Base-by-base conservation (phyloP, 2,329 filamentous ascomycete species). In the Fusarium haematococcum region DNA sequence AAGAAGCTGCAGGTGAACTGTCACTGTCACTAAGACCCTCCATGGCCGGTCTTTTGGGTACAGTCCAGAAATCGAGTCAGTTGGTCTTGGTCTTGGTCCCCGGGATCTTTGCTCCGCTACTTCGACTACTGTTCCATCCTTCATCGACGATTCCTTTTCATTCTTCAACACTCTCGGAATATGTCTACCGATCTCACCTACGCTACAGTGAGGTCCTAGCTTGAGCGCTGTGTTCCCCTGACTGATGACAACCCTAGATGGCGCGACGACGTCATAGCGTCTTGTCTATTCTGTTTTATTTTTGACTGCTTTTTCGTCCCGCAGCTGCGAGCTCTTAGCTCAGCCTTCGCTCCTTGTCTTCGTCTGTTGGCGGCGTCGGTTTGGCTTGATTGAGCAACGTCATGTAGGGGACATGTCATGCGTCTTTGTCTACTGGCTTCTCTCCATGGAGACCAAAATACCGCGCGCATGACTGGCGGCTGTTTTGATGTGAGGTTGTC, bases 201-300 rank as follows among this genome's bases (percentile, higher is more conserved):
- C 43, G 14, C 23, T 50, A 25, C 20, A 48, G 43, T 16, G 27
- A 52, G 48, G 48, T 52, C 48, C 54, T 23, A 59, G 54, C 54
- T 48, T 37, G 20, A 18, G 16, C 23, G 48, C 39, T 6, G 39
- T 35, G 11, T 32, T 56, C 33, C 25, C 63, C 52, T 41, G 27
- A 23, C 37, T 9, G 16, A 11, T 37, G 32, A 32, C 23, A 25
- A 7, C 33, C 39, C 25, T 32, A 52, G 27, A 59, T 33, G 54
- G 27, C 7, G 18, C 37, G 9, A 41, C 33, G 56, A 66, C 63
- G 56, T 66, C 63, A 66, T 61, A 9, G 62, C 62, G 25, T 64
- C 35, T 45, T 43, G 13, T 41, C 37, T 43, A 33, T 43, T 43
- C 41, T 43, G 33, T 57, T 32, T 43, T 25, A 11, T 25, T 63